phyloP scores from a whole-genome alignment of 1,284 basidiomycete genomes.

The Ceratobasidium sp. region DNA sequence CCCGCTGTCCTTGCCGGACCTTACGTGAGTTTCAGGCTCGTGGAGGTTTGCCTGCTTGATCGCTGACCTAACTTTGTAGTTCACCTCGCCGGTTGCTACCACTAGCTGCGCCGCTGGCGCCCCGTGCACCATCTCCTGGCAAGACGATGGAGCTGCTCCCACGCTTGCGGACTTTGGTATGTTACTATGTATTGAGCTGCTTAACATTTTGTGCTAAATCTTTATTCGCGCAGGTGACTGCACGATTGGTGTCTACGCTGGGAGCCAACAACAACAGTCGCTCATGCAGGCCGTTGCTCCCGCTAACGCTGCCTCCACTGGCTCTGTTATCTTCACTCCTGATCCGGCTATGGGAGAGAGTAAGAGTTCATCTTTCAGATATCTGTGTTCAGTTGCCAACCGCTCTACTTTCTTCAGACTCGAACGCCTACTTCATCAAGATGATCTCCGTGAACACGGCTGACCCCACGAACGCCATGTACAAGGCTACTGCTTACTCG shows the following conservation, averaged over 20 bases:
- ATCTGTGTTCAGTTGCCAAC: too few relatives aligned
- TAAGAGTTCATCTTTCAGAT: too few relatives aligned
- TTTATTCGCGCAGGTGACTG: slow-evolving; percentile 25
- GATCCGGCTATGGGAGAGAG: slow-evolving; percentile 57
- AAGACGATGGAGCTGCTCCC: slow-evolving; percentile 57
- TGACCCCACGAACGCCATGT: slow-evolving; percentile 52
- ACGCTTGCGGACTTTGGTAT: slow-evolving; percentile 57
- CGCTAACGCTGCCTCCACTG: slow-evolving; percentile 57
- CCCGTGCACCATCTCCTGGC: slow-evolving; percentile 57
- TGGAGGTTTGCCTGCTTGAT: background rate
- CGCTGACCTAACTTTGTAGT: slow-evolving; percentile 5
- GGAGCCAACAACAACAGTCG: slow-evolving; percentile 49
- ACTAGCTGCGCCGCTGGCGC: slow-evolving; percentile 57
- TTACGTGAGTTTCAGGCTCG: slow-evolving; percentile 15
- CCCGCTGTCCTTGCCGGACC: slow-evolving; percentile 29
- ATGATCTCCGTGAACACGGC: slow-evolving; percentile 55
- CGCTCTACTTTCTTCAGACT: slow-evolving; percentile 32
- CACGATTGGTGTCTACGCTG: slow-evolving; percentile 12
- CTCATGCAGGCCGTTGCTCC: slow-evolving; percentile 57
- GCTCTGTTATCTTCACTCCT: slow-evolving; percentile 54
- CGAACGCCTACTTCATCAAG: slow-evolving; percentile 51
- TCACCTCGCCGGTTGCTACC: slow-evolving; percentile 52
- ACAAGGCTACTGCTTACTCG: slow-evolving; percentile 60
- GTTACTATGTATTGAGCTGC: too few relatives aligned
- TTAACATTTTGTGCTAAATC: too few relatives aligned